Evolutionary conservation across 2,329 filamentous ascomycete species (phyloP), one percentile per base, ranked within the genome.

Genomic region (Penicillium sp.): DNA sequence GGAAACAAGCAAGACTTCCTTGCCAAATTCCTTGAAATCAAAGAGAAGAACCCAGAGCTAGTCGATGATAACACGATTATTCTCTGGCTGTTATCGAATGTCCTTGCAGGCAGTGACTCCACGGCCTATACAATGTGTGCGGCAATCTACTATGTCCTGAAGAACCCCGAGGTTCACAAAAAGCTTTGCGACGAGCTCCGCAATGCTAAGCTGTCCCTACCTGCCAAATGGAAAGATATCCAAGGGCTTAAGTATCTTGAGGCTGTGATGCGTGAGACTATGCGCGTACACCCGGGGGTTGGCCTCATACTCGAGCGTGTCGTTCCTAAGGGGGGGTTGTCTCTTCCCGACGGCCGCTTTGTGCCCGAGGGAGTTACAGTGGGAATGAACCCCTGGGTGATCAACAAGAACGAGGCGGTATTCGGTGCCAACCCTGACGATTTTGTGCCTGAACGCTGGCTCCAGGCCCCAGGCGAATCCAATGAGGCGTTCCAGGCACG

Each of bases 331-430:
- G 58, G 49, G n/a, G 64, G 65, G 0, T 55, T 66, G 7, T 43
- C 34, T n/a, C 52, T 64, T 4, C 52, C 56, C 2, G 60, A 66
- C 18, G 59, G 56, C 4, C 55, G 57, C 4, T 60, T 54, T 37
- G 55, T 68, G 5, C 61, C 66, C 0, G 49, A 49, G 2, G 66
- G 64, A 5, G 66, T 64, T 6, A 51, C 63, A 10, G 56, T 69
- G 3, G 68, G 89, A 6, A 88, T 84, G 66, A 90, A 84, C 46
- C 83, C 88, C 0, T 91, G 88, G 88, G 83, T 91, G 13, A 76
- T 92, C 27, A 88, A 92, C 62, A 80, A 86, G 3, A 80, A 84
- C 2, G 77, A 79, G 4, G 83, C 86, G 48, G 76, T 91, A 24
- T 93, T 89, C 61, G 88, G 88, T 2, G 67, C 76, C 0, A 85